Evolutionary conservation across 352 stramenopile genomes (phyloP), one percentile per base, ranked within the genome.

Genomic region (Phytophthora pini): DNA sequence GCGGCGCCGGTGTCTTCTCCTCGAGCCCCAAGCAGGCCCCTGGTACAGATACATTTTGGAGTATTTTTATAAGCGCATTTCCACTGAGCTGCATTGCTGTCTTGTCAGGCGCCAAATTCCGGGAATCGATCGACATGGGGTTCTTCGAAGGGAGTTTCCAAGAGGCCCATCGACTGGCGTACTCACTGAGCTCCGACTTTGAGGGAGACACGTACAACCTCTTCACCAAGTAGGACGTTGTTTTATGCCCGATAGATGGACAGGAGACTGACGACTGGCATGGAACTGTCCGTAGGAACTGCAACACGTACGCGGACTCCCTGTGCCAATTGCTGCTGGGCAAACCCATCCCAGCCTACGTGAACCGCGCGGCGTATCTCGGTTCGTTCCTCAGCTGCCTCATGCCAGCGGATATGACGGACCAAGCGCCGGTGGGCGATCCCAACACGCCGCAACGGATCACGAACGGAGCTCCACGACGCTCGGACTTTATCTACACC

Each of bases 281-380:
- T 34, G 31, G 31, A 34, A 39, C 39, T 48, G 31, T 36, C 11
- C 6, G 38, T 55, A 74, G 82, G 70, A 98, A 98, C 74, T 98
- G 95, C 79, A 98, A 98, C 76, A 81, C 95, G 64, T 98, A 98
- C 78, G 85, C 91, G 12, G 94, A 98, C 73, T 90, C 77, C 24
- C 67, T 92, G 15, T 92, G 87, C 43, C 93, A 89, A 56, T 65
- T 89, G 44, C 80, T 98, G 26, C 61, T 98, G 48, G 65, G 65
- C 27, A 85, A 82, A 27, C 69, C 80, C 11, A 97, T 98, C 55
- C 95, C 95, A 5, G 62, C 76, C 32, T 95, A 97, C 76, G 80
- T 98, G 45, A 98, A 98, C 62, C 91, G 95, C 59, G 87, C 92
- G 4, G 91, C 93, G n/a, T 93, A 98, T 79, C 65, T 98, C n/a